phyloP scores from a whole-genome alignment of 345 rosid species.

The Pseudoturritis turrita region DNA sequence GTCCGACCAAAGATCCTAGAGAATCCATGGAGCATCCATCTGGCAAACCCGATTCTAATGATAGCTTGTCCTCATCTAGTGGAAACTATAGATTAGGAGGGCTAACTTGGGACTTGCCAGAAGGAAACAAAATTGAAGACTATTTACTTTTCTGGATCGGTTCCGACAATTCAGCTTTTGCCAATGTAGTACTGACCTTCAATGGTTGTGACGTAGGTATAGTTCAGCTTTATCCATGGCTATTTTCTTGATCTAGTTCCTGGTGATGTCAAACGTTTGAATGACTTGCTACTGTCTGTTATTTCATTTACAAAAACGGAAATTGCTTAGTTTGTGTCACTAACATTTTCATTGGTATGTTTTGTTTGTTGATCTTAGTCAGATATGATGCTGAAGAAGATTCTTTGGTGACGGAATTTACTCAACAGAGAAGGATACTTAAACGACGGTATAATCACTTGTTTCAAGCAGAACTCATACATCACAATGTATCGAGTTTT shows the following conservation, averaged over 20 bases:
- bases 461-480: not conserved
- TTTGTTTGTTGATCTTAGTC: conserved; percentile 50
- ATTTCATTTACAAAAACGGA: too few relatives aligned
- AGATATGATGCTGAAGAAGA: conserved; percentile 79
- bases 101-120: conserved; percentile 64
- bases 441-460: conserved; percentile 60
- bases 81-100: conserved; percentile 60
- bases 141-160: conserved; percentile 77
- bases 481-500: not conserved
- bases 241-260: not conserved
- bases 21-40: conserved; percentile 31
- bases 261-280: not conserved
- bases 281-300: not conserved
- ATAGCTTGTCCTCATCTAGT: conserved; percentile 25
- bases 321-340: not conserved
- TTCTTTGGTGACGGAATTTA: conserved; percentile 60
- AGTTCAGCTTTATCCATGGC: conserved; percentile 7
- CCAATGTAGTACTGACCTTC: conserved; percentile 73
- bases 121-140: conserved; percentile 62
- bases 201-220: conserved; percentile 84
- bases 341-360: not conserved
- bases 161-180: conserved; percentile 70
- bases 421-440: conserved; percentile 73
- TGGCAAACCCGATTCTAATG: conserved; percentile 13
- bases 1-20: conserved; percentile 43